Evolutionary conservation across 2,329 filamentous ascomycete species (phyloP).

Genomic region (Teratosphaeria destructans): DNA sequence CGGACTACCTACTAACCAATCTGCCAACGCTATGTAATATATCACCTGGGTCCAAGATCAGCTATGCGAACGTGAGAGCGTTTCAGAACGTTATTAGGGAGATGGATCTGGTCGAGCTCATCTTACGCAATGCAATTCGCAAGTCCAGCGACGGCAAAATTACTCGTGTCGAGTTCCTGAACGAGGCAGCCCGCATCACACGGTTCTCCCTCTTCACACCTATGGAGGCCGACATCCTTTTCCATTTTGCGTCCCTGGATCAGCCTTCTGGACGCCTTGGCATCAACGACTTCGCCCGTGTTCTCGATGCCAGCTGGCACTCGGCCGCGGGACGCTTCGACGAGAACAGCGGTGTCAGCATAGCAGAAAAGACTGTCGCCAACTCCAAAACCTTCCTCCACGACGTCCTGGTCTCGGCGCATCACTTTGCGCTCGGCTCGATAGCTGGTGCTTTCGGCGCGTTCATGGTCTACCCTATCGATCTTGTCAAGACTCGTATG

Average conservation of each 20-base stretch:
- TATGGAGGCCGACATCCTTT: slow-evolving; percentile 97
- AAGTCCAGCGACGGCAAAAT: slow-evolving; percentile 87
- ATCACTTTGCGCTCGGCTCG: slow-evolving; percentile 84
- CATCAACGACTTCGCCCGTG: slow-evolving; percentile 80
- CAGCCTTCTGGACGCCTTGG: slow-evolving; percentile 77
- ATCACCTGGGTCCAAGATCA: slow-evolving; percentile 81
- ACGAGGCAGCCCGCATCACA: slow-evolving; percentile 82
- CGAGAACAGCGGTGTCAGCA: slow-evolving; percentile 36
- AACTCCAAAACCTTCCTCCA: slow-evolving; percentile 49
- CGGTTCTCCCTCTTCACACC: slow-evolving; percentile 94
- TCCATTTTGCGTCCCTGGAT: slow-evolving; percentile 93
- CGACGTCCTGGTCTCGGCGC: slow-evolving; percentile 62
- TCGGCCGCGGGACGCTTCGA: slow-evolving; percentile 19
- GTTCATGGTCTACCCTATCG: slow-evolving; percentile 99
- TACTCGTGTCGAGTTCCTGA: slow-evolving; percentile 84
- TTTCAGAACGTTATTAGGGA: slow-evolving; percentile 98
- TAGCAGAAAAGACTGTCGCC: slow-evolving; percentile 44
- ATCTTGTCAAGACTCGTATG: slow-evolving; percentile 96
- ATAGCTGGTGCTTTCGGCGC: slow-evolving; percentile 92
- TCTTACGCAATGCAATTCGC: slow-evolving; percentile 74
- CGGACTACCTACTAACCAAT: slow-evolving; percentile 86
- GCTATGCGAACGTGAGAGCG: slow-evolving; percentile 91
- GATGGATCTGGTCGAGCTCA: slow-evolving; percentile 93
- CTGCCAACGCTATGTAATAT: slow-evolving; percentile 92
- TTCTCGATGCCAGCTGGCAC: slow-evolving; percentile 83